Conservation (phyloP, 2,329 filamentous ascomycete genomes). For the Colletotrichum brevisporum region DNA sequence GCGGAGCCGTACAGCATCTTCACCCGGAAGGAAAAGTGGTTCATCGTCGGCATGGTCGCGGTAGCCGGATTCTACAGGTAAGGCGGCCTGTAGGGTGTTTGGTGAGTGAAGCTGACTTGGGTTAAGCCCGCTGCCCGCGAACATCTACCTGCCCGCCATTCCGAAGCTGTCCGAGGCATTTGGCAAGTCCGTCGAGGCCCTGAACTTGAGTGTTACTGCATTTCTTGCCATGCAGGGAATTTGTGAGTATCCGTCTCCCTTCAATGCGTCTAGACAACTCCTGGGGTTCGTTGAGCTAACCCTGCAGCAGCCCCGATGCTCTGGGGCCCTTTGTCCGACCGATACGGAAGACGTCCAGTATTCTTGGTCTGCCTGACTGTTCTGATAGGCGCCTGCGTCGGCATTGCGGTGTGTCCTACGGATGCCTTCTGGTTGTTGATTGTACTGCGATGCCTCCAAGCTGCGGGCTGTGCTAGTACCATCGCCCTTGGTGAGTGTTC, state of each 20-base stretch:
- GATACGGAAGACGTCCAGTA: constrained; percentile 49
- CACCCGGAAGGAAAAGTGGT: constrained; percentile 46
- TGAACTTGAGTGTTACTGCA: constrained; percentile 51
- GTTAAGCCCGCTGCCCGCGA: constrained; percentile 50
- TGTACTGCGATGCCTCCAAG: constrained; percentile 49
- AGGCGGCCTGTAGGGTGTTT: not conserved
- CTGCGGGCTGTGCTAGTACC: constrained; percentile 51
- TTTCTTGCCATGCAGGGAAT: constrained; percentile 51
- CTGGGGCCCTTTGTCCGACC: constrained; percentile 53
- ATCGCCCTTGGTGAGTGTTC: constrained; percentile 45
- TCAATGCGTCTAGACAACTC: too few relatives aligned
- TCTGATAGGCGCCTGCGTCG: constrained; percentile 50
- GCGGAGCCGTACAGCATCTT: constrained; percentile 44
- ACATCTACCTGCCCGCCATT: constrained; percentile 53
- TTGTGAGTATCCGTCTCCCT: not conserved
- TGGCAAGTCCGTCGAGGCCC: constrained; percentile 45
- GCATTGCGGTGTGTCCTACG: constrained; percentile 50
- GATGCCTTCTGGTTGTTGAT: constrained; percentile 51
- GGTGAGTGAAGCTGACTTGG: not conserved
- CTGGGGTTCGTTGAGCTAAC: too few relatives aligned
- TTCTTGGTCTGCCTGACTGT: constrained; percentile 49
- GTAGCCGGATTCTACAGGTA: constrained; percentile 46
- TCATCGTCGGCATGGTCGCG: constrained; percentile 45
- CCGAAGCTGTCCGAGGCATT: constrained; percentile 48
- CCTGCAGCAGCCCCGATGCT: constrained; percentile 47